Base-by-base conservation (phyloP, 1,139 yeast genomes). In the Chernovozyma aurita region DNA sequence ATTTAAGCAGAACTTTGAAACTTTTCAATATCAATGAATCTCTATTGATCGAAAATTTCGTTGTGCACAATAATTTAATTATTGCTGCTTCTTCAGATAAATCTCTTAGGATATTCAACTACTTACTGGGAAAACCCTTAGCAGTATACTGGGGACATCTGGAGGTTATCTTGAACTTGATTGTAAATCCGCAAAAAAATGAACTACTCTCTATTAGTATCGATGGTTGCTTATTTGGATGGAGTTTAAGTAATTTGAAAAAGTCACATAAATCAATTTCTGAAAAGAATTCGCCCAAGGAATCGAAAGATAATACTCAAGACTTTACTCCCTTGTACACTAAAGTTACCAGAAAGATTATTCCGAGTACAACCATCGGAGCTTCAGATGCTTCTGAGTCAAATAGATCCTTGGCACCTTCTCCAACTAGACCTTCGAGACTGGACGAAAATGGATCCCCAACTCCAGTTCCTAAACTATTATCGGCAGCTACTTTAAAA, bases 121-220 rank as follows among this genome's bases (percentile, higher is more conserved):
- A 67, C 41, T 39, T 48, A 0, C 61, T 63, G 4, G 84, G 82
- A 0, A 66, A 57, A 32, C 65, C 66, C 8, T 32, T 76, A 11
- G 65, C 74, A 11, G 63, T 70, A 0, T 73, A 65, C 28, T 81
- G 84, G 83, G 90, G 85, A 0, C 87, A 80, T 45, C 76, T 81
- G 44, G 86, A 79, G 32, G 57, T 71, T 1, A 65, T 79, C 6
- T 49, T 73, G 4, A 73, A 74, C 0, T 45, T 81, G 12, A 46
- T 59, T 2, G 45, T 56, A 25, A 37, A 43, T 2, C 39, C 47
- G 5, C 40, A 48, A 1, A 44, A 43, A 7, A 53, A 55, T 16
- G 50, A 46, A 3, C 48, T 75, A 25, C 45, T 73, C 1, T 62
- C 78, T 0, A 57, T 73, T 16, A 70, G 79, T 17, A 57, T 57